Evolutionary conservation across 768 basidiomycete species (phyloP), one percentile per base, ranked within the genome.

Genomic region (Leccinum rimulosum): DNA sequence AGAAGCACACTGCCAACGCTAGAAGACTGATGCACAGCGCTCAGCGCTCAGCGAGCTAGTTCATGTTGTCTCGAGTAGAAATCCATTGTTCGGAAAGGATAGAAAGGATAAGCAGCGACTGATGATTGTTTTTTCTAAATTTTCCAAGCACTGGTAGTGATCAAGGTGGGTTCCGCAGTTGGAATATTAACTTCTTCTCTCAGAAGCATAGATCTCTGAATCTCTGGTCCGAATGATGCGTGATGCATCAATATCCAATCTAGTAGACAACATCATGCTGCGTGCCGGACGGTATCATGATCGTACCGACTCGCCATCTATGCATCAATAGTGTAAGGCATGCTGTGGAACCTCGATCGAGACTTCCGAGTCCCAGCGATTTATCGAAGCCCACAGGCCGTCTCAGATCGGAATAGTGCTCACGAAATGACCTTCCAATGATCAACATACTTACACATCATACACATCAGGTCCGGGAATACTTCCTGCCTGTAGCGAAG

Each of bases 401-500:
- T 22, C 22, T 22, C 22, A 40, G 38, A 53, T 33, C 38, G 31
- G 43, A 40, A 38, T 22, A 36, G 2, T 17, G 53, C 45, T 47
- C 33, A 57, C 62, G 60, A 17, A 25, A 25, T 25, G 25, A 8
- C 15, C 36, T 38, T 38, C 15, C 36, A 17, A 3, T 77, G 66
- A 62, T 81, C 74, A 10, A 79, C 79, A 56, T 78, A 74, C 2
- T 82, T 84, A 59, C 33, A 45, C 8, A n/a, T 11, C 15, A 7
- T n/a, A 22, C 10, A 56, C 17, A 17, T 8, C 28, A 33, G 45
- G n/a, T n/a, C 19, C 19, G 33, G 15, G 27, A 17, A 19, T 31
- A 1, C 8, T 10, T 11, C 11, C 4, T 33, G 11, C 35, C 35
- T 36, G 35, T 15, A 14, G 68, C 69, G 15, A 67, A 70, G 9